Conservation (phyloP, 257 asterid species). For the Agastache rugosa region DNA sequence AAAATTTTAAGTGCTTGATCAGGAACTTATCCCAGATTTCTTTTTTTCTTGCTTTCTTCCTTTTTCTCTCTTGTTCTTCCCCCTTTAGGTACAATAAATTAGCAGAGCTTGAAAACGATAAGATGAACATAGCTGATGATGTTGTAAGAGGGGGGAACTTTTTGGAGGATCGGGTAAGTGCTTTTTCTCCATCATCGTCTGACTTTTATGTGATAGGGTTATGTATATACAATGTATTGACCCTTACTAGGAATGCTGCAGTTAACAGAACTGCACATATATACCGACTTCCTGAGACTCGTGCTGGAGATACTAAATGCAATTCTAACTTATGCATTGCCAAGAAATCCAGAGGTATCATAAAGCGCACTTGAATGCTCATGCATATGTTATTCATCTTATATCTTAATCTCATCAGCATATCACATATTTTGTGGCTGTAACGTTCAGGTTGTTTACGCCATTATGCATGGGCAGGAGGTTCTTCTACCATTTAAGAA, state of each 20-base stretch:
- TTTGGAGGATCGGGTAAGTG: slow-evolving; percentile 68
- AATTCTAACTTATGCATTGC: slow-evolving; percentile 78
- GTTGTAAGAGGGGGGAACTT: slow-evolving; percentile 65
- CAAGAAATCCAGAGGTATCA: slow-evolving; percentile 90
- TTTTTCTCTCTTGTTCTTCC: background rate
- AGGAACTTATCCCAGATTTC: slow-evolving; percentile 18
- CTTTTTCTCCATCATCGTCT: slow-evolving; percentile 21
- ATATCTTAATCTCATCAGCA: background rate
- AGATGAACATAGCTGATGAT: slow-evolving; percentile 60
- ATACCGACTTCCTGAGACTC: slow-evolving; percentile 84
- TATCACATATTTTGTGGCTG: slow-evolving; percentile 27
- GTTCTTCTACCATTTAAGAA: slow-evolving; percentile 85
- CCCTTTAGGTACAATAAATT: slow-evolving; percentile 79
- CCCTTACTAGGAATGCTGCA: slow-evolving; percentile 41
- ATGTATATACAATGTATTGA: slow-evolving; percentile 5
- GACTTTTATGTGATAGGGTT: slow-evolving; percentile 20
- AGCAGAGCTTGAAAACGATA: slow-evolving; percentile 80
- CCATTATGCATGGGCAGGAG: slow-evolving; percentile 96
- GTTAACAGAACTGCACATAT: slow-evolving; percentile 86
- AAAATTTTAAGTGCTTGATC: slow-evolving; percentile 13
- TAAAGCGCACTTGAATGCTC: slow-evolving; percentile 30
- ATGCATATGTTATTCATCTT: slow-evolving; percentile 9
- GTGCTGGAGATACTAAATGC: slow-evolving; percentile 90
- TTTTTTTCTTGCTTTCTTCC: background rate
- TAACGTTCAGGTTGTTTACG: slow-evolving; percentile 78